Base-by-base conservation (phyloP, 352 stramenopile species). In the Globisporangium okanoganense region DNA sequence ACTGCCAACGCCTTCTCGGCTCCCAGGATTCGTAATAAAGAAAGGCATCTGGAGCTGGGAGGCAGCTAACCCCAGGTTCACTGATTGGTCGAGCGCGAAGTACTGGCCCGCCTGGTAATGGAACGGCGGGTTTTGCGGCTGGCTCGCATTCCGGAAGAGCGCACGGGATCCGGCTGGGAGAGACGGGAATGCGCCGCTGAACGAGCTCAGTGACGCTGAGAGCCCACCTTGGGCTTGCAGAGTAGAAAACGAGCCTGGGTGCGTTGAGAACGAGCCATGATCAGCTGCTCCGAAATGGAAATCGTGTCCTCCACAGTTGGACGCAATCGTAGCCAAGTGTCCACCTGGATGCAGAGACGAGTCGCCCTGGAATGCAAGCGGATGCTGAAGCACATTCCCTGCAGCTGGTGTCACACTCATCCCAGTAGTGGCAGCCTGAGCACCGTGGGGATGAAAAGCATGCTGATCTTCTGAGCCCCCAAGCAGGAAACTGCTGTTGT, bases 41-140 rank as follows among this genome's bases (percentile, higher is more conserved):
- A 33, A 33, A 29, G 53, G 20, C 5, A 36, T 20, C 2, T 27
- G n/a, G 4, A 64, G 43, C 18, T 56, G 48, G 12, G 33, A 24
- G 2, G 40, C 18, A n/a, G 48, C 36, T 8, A 58, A 58, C 7
- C 58, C 48, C n/a, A 53, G 22, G 25, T 20, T 33, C 0, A 24
- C 36, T 2, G 53, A 35, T 13, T 61, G 60, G 20, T 65, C 60
- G 6, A 56, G 41, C 18, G 60, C 60, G 40, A 65, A 65, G 47
- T 51, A 65, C 51, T 60, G 60, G 7, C 61, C 43, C 18, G 60
- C n/a, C 14, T 60, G 60, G 22, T 50, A 54, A 22, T 56, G 13
- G 43, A 51, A 65, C 16, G 41, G 53, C 33, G 52, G 38, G 22
- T 44, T 45, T 24, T 56, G 41, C 14, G 14, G 24, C 1, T 24